A percentile compares a stretch with the other conserved stretches of the same genome.
Conservation (phyloP, 2,329 filamentous ascomycete species). For the Apiospora pterosperma region DNA sequence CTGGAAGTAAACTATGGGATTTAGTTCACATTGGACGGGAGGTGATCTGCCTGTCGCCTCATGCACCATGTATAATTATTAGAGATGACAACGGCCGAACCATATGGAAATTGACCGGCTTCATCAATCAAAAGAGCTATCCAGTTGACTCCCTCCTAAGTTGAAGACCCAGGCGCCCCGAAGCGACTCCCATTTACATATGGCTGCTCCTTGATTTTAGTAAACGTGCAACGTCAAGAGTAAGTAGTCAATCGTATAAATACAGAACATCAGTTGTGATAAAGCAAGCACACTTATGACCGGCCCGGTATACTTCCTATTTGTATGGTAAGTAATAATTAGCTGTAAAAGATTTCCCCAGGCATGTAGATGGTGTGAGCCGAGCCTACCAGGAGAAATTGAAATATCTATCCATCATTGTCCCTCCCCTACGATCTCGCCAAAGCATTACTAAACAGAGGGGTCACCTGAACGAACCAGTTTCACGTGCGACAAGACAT, state of each 20-base stretch:
- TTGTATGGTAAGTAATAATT: too few species aligned
- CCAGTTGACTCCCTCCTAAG: not conserved
- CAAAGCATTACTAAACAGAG: too few species aligned
- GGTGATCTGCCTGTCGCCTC: not conserved
- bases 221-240: too few species aligned
- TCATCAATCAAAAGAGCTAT: not conserved
- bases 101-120: not conserved
- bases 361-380: too few species aligned
- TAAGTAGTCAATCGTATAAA: too few species aligned
- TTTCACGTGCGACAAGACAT: not conserved
- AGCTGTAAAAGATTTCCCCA: too few species aligned
- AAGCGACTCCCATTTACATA: not conserved
- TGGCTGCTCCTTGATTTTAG: too few species aligned
- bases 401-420: too few species aligned
- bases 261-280: not conserved
- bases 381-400: too few species aligned
- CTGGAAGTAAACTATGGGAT: conserved; percentile 60
- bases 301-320: not conserved
- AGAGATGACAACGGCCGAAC: not conserved
- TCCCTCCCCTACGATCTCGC: too few species aligned
- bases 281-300: not conserved
- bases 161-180: not conserved
- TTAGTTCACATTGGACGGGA: not conserved
- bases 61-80: not conserved
- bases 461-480: not conserved